phyloP scores from a whole-genome alignment of 805 yeast genomes.

The Candida dajiaensis region DNA sequence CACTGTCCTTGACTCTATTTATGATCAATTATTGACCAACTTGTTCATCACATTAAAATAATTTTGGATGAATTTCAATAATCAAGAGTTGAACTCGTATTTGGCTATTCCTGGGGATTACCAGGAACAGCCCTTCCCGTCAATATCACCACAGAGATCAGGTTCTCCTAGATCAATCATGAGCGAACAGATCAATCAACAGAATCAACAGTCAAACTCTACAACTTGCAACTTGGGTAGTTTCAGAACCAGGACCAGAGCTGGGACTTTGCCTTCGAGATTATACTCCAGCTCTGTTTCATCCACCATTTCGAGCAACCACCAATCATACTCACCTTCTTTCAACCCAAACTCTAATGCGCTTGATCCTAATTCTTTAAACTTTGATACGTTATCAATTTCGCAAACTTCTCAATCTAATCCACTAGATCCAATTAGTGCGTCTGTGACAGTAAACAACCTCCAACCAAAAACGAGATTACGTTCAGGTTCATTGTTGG shows the following conservation, averaged over 20 bases:
- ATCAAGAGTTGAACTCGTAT: slow-evolving; percentile 19
- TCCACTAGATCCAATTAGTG: slow-evolving; percentile 2
- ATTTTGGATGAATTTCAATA: slow-evolving; percentile 12
- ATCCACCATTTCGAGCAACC: slow-evolving; percentile 15
- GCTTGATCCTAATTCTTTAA: slow-evolving; percentile 18
- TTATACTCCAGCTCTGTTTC: slow-evolving; percentile 30
- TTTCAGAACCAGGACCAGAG: slow-evolving; percentile 55
- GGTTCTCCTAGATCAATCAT: slow-evolving; percentile 21
- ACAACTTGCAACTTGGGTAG: slow-evolving; percentile 31
- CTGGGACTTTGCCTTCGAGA: slow-evolving; percentile 75
- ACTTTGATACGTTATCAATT: slow-evolving; percentile 17
- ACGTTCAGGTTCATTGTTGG: slow-evolving; percentile 50
- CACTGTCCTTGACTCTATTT: background rate
- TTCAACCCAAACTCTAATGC: slow-evolving; percentile 9
- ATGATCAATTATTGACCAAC: background rate
- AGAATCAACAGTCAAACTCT: slow-evolving; percentile 4
- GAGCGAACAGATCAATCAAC: slow-evolving; percentile 14
- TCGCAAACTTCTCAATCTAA: slow-evolving; percentile 13
- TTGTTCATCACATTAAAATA: too few relatives aligned
- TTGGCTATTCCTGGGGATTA: slow-evolving; percentile 15
- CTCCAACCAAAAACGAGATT: slow-evolving; percentile 28
- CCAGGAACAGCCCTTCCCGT: slow-evolving; percentile 13
- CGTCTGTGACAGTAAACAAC: background rate
- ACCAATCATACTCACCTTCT: slow-evolving; percentile 15
- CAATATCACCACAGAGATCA: slow-evolving; percentile 22